Base-by-base conservation (phyloP, 2,329 filamentous ascomycete species). In the Verticillium nonalfalfae region DNA sequence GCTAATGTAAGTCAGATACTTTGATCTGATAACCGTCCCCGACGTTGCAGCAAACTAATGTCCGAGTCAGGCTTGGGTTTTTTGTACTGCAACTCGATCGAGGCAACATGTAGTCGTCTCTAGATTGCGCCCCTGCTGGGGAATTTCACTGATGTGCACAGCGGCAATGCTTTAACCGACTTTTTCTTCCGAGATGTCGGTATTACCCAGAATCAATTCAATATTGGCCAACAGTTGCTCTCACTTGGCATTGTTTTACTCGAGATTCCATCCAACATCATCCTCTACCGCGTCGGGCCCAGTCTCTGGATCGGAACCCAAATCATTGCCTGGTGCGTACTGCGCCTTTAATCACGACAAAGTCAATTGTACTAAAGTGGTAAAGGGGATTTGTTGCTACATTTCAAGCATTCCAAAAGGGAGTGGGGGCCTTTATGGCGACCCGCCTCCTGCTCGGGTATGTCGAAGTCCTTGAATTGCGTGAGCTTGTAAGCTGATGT, bases 201-300 rank as follows among this genome's bases (percentile, higher is more conserved):
- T 15, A 77, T 84, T 63, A 76, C 75, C 2, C 80, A 81, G 5
- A 77, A 83, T 62, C 77, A 83, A 63, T 78, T 82, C 69, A 84
- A 84, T 57, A 70, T 82, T 36, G 81, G 81, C 4, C 76, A 80
- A 31, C 79, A 82, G 62, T 72, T 84, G 61, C 72, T 84, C 1
- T 82, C 79, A 0, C 72, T 80, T 1, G 79, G 79, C 3, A 81
- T 81, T 40, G 78, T 81, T 3, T 66, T 81, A 4, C 69, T 74
- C 13, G 75, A 69, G 66, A 79, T 81, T 21, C 79, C 79, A 0
- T 79, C 78, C 35, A 82, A 82, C 62, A 73, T 82, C 11, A 71
- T 81, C 14, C 67, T 81, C 4, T 78, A 81, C 59, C 72, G 74
- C 1, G 69, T 81, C 35, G 79, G 79, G 1, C 78, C 79, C 2